Evolutionary conservation across 1,139 yeast species (phyloP), one percentile per base, ranked within the genome.

Genomic region (Taphrina confusa): DNA sequence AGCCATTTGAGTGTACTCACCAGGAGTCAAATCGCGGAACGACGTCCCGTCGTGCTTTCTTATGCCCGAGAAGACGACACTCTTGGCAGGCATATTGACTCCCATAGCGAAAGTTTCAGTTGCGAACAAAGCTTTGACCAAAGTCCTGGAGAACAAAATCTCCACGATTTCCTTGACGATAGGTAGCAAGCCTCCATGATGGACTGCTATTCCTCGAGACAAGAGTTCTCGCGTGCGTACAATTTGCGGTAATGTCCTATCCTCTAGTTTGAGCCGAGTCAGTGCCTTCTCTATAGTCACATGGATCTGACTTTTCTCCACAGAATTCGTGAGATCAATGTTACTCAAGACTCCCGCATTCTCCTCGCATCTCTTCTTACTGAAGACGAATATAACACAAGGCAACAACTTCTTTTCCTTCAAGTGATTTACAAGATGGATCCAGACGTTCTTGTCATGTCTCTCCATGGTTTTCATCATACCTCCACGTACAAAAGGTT

Each of bases 31-130:
- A 69, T 85, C 82, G 71, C 99, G 80, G 73, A 88, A 84, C 0
- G 81, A 80, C 51, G 84, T 80, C 44, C 97, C 97, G 71, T 92
- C 98, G 71, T 90, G 96, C 69, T 92, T 92, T 68, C 94, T 77
- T 54, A 85, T 76, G 51, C 86, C 87, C 63, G 91, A 82, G 72
- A 92, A 92, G 1, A 92, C 92, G 46, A 92, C 99, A 0, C 98
- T 92, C 73, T 95, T 85, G 0, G 98, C 94, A 25, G 99, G 99
- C 76, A 92, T 81, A 71, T 92, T 92, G 69, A 92, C 80, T 11
- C 99, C 99, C 91, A 92, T 94, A 1, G 98, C 96, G 76, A 92
- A 92, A 0, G 99, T 92, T 73, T 92, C 99, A 0, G 99, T 92
- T 0, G 98, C 98, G 76, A 92, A 92, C 56, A 92, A 76, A 0